These are phyloP conservation scores for Neltuma alba DNA, from an alignment of 306 rosid genomes.

Conservation along the genomic window DNA sequence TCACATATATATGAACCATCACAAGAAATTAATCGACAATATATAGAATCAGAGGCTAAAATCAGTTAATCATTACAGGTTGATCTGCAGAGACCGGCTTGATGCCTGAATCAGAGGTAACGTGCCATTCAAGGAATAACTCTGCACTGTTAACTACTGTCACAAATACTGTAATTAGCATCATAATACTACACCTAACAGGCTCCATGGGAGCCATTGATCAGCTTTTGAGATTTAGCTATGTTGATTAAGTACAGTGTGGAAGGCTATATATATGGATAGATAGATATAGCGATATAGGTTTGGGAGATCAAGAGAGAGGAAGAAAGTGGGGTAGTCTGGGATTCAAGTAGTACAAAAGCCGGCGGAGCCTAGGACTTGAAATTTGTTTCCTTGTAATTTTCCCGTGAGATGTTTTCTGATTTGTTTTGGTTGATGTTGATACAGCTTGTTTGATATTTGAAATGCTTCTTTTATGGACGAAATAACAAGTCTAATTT, in stretches of 20 bases:
- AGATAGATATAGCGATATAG: neutral
- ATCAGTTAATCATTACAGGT: conserved; percentile 40
- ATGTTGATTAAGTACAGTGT: conserved; percentile 1
- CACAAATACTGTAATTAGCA: conserved; percentile 21
- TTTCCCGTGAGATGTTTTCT: neutral
- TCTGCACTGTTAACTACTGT: conserved; percentile 37
- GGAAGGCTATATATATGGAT: conserved; percentile 27
- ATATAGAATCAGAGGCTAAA: neutral
- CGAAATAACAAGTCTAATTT: neutral
- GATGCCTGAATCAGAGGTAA: conserved; percentile 34
- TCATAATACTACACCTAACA: conserved; percentile 16
- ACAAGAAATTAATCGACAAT: neutral
- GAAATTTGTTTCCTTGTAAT: conserved; percentile 16
- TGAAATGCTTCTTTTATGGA: neutral
- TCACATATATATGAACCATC: neutral
- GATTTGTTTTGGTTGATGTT: neutral
- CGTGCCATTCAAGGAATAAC: conserved; percentile 61
- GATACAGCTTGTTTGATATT: neutral
- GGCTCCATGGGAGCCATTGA: conserved; percentile 41
- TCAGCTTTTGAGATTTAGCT: neutral
- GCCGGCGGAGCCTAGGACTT: conserved; percentile 40
- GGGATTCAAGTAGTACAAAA: conserved; percentile 26
- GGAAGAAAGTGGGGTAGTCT: conserved; percentile 1
- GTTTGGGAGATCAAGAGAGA: conserved; percentile 11
- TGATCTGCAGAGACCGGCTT: conserved; percentile 50